Conservation (phyloP, 768 basidiomycete genomes). For the Auricularia cornea region DNA sequence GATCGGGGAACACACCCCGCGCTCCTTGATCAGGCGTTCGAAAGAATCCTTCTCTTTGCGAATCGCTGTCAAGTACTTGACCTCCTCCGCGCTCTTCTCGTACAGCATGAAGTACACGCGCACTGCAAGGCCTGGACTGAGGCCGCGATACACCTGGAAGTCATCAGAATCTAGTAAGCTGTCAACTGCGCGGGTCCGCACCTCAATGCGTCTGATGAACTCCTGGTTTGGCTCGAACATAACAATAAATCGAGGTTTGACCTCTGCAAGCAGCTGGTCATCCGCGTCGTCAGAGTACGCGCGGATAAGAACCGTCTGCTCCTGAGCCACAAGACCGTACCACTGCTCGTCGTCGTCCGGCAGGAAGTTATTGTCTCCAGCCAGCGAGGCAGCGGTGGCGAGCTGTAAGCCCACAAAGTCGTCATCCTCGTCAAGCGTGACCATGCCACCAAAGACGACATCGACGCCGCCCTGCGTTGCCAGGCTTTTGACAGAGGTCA, state of each 20-base stretch:
- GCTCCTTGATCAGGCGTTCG: conserved; percentile 84
- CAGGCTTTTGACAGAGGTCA: background rate
- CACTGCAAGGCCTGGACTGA: conserved; percentile 72
- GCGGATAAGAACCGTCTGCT: conserved; percentile 77
- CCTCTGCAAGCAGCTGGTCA: conserved; percentile 77
- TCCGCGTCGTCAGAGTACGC: conserved; percentile 90
- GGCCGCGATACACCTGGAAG: conserved; percentile 72
- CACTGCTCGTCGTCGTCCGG: conserved; percentile 46
- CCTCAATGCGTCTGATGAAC: conserved; percentile 88
- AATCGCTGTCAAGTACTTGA: conserved; percentile 84
- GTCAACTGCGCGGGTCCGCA: conserved; percentile 22
- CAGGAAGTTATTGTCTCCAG: conserved; percentile 33
- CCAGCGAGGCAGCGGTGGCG: conserved; percentile 18
- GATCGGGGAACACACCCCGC: conserved; percentile 53
- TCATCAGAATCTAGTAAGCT: background rate
- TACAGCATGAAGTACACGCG: conserved; percentile 97
- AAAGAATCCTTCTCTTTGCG: conserved; percentile 92
- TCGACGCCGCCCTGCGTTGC: background rate
- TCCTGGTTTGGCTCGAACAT: conserved; percentile 95
- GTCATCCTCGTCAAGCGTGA: background rate
- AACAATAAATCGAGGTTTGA: conserved; percentile 85
- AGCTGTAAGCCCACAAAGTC: background rate
- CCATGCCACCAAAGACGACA: background rate
- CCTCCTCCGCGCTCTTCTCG: conserved; percentile 86
- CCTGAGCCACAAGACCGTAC: conserved; percentile 72